These are phyloP conservation scores for Fraxinus platypoda DNA, from an alignment of 305 asterid genomes.

Conservation along the genomic window DNA sequence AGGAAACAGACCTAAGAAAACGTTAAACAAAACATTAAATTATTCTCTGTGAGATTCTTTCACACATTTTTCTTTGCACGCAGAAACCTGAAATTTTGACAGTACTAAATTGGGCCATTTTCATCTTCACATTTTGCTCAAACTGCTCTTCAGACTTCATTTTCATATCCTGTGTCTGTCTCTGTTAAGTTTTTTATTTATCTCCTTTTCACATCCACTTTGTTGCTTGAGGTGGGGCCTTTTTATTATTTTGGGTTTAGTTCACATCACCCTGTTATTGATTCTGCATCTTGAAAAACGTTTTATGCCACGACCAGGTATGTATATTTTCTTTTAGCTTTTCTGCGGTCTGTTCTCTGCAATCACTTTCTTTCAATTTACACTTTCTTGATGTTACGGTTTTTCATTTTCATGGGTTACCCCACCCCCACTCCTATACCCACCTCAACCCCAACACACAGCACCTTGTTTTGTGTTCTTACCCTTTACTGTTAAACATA, in stretches of 20 bases:
- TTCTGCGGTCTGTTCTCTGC: slow-evolving; percentile 18
- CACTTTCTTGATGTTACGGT: slow-evolving; percentile 25
- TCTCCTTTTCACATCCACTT: slow-evolving; percentile 3
- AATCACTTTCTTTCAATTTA: slow-evolving; percentile 18
- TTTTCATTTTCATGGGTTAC: slow-evolving; percentile 24
- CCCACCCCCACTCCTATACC: background rate
- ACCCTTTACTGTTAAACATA: slow-evolving; percentile 9
- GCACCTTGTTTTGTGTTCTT: slow-evolving; percentile 10
- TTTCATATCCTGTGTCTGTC: slow-evolving; percentile 21
- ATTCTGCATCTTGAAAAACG: background rate
- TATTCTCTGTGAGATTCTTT: slow-evolving; percentile 28
- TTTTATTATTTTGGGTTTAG: slow-evolving; percentile 19
- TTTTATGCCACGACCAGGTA: background rate
- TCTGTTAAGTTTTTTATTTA: slow-evolving; percentile 9
- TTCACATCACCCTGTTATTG: slow-evolving; percentile 22
- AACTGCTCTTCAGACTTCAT: slow-evolving; percentile 15
- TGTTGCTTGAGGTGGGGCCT: slow-evolving; percentile 36
- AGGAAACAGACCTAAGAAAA: background rate
- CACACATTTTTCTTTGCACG: background rate
- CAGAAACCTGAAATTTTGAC: slow-evolving; percentile 5
- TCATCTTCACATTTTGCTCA: slow-evolving; percentile 33
- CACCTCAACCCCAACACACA: background rate
- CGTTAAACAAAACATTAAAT: slow-evolving; percentile 20
- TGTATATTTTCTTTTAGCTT: background rate
- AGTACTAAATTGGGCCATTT: background rate